A percentile compares a stretch with the other conserved stretches of the same genome.
Conservation (phyloP, 2,329 filamentous ascomycete species). For the Tolypocladium tundrense region DNA sequence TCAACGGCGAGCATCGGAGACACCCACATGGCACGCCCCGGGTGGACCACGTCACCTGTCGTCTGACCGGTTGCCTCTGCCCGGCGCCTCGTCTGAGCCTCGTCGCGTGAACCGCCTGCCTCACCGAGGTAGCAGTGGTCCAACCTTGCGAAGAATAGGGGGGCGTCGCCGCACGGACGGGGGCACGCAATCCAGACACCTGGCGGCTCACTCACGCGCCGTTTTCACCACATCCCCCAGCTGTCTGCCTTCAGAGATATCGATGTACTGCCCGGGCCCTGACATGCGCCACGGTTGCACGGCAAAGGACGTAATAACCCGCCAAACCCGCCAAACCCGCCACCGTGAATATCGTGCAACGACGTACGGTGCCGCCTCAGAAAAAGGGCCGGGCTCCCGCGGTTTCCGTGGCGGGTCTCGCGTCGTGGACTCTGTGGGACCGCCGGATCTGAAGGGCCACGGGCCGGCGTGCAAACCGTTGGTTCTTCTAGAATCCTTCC, state of each 20-base stretch:
- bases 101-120: not conserved
- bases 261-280: not conserved
- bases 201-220: not conserved
- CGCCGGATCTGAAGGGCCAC: not conserved
- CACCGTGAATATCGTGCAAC: not conserved
- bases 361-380: not conserved
- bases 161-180: not conserved
- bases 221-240: too few relatives aligned
- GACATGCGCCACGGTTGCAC: constrained; percentile 1
- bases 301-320: not conserved
- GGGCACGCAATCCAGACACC: not conserved
- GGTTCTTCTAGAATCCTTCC: not conserved
- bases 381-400: not conserved
- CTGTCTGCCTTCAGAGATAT: not conserved
- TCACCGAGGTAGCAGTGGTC: not conserved
- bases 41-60: not conserved
- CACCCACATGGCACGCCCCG: not conserved
- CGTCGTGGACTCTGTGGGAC: not conserved
- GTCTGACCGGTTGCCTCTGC: not conserved
- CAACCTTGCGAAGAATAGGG: not conserved
- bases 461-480: not conserved
- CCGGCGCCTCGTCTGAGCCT: not conserved
- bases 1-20: not conserved
- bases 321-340: not conserved
- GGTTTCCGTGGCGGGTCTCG: not conserved